Evolutionary conservation across 2,329 filamentous ascomycete genomes (phyloP).

Genomic region (Sporothrix euskadiensis): DNA sequence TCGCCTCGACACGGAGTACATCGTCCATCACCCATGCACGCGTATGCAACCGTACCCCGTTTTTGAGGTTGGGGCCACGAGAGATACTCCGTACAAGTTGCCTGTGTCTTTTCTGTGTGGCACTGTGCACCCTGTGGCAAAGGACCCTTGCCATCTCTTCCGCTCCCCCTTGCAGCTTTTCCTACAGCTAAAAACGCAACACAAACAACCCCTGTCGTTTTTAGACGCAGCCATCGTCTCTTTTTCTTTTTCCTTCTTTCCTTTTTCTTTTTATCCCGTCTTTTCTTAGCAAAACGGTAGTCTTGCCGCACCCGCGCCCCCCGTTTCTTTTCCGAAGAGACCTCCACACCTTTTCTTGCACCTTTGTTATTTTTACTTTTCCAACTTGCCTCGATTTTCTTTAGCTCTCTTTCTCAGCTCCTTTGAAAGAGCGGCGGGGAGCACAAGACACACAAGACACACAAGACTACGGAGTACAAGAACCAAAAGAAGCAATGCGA

Average conservation of each 20-base stretch:
- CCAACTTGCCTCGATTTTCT: neutral
- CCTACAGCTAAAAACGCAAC: conserved; percentile 11
- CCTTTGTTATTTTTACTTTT: neutral
- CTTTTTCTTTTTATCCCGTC: neutral
- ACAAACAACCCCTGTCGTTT: conserved; percentile 18
- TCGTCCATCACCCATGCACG: neutral
- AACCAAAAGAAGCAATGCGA: neutral
- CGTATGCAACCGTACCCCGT: conserved; percentile 5
- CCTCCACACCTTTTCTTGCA: neutral
- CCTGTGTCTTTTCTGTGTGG: neutral
- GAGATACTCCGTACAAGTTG: neutral
- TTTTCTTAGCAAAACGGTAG: conserved; percentile 1
- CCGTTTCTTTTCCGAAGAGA: neutral
- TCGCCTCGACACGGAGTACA: neutral
- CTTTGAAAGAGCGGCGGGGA: neutral
- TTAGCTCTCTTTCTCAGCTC: neutral
- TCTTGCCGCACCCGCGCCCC: conserved; percentile 25
- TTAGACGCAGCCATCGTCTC: conserved; percentile 26
- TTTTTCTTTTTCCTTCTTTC: neutral
- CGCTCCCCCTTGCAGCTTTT: conserved; percentile 23
- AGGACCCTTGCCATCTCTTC: neutral
- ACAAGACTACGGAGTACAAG: too few species aligned
- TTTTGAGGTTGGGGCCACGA: conserved; percentile 3
- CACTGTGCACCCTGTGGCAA: conserved; percentile 3
- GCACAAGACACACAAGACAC: neutral